phyloP scores from a whole-genome alignment of 2,329 filamentous ascomycete genomes.

The Huntiella bhutanensis region DNA sequence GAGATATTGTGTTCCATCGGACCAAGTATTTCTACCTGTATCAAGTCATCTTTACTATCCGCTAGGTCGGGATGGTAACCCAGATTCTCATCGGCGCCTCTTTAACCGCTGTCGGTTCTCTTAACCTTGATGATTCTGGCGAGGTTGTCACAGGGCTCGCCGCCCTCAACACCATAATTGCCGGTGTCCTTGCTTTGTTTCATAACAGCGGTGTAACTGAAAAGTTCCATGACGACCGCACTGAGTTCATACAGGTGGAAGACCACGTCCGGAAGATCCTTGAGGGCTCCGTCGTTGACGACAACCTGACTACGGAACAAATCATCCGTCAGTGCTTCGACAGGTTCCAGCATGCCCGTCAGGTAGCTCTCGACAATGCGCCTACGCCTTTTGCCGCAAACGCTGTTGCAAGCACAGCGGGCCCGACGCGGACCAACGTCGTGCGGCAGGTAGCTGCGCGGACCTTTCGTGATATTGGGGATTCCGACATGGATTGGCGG shows the following conservation, averaged over 20 bases:
- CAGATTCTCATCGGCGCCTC: constrained; percentile 30
- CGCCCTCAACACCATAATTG: constrained; percentile 29
- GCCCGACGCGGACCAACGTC: neutral
- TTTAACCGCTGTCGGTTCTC: constrained; percentile 30
- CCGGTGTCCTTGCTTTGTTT: constrained; percentile 30
- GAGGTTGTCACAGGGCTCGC: constrained; percentile 30
- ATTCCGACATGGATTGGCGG: neutral
- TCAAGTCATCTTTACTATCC: constrained; percentile 23
- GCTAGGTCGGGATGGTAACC: constrained; percentile 28
- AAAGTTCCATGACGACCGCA: constrained; percentile 29
- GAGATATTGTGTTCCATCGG: constrained; percentile 26
- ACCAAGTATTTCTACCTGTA: constrained; percentile 27
- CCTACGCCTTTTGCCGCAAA: constrained; percentile 15
- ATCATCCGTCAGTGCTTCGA: constrained; percentile 29
- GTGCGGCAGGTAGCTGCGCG: neutral
- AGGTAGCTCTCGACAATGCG: constrained; percentile 28
- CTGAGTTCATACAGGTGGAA: constrained; percentile 30
- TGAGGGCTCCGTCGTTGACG: constrained; percentile 27
- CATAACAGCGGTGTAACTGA: constrained; percentile 36
- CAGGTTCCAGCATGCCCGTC: constrained; percentile 26
- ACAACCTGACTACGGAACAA: constrained; percentile 25
- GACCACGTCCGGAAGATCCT: constrained; percentile 31
- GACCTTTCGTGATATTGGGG: neutral
- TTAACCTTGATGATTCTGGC: constrained; percentile 18
- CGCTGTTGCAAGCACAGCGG: neutral